These are phyloP conservation scores for Pogostemon cablin DNA, from an alignment of 257 asterid genomes.

Conservation along the genomic window DNA sequence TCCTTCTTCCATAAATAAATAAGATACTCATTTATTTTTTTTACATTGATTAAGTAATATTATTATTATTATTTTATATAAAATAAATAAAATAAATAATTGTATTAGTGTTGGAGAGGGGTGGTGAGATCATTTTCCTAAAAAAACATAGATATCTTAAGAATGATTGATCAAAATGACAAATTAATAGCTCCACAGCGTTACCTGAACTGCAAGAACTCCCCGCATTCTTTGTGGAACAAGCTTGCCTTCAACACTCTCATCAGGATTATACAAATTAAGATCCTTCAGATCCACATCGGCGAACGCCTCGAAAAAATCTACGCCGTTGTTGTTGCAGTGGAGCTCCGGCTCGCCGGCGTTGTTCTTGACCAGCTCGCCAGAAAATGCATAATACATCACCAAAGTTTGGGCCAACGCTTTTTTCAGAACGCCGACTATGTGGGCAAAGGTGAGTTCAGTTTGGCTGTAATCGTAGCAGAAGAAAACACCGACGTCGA, in stretches of 20 bases:
- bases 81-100: too few species aligned
- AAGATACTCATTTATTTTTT: too few species aligned
- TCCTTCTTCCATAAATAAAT: too few species aligned
- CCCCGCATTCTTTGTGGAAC: constrained; percentile 58
- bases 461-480: constrained; percentile 45
- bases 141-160: too few species aligned
- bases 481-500: constrained; percentile 62
- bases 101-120: too few species aligned
- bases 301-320: constrained; percentile 56
- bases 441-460: constrained; percentile 28
- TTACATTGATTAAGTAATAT: too few species aligned
- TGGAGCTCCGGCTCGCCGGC: constrained; percentile 67
- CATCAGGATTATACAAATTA: constrained; percentile 59
- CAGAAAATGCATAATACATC: constrained; percentile 52
- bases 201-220: constrained; percentile 66
- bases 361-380: constrained; percentile 44
- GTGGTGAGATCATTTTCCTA: too few species aligned
- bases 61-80: too few species aligned
- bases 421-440: constrained; percentile 43
- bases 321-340: constrained; percentile 72
- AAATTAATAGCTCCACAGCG: too few species aligned
- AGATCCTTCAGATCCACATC: constrained; percentile 50
- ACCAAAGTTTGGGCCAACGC: constrained; percentile 57
- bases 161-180: too few species aligned
- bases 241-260: constrained; percentile 55